phyloP scores from a whole-genome alignment of 495 filamentous ascomycete species.

The Talaromyces stipitatus region DNA sequence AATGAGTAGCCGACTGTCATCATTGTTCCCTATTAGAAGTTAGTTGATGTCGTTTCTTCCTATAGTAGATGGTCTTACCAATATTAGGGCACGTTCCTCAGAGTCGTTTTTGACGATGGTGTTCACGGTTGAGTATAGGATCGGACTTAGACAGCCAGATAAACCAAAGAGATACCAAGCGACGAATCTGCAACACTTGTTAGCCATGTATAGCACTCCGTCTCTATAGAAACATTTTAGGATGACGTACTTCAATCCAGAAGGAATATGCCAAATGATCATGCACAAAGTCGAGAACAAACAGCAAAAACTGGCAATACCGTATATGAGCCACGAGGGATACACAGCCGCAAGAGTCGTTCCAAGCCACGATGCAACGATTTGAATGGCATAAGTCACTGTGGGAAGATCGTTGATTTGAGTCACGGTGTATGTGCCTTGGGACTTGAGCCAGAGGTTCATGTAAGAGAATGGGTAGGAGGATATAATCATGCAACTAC shows the following conservation, averaged over 20 bases:
- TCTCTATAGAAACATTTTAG: background rate
- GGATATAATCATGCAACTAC: constrained; percentile 35
- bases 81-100: constrained; percentile 38
- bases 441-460: constrained; percentile 39
- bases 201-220: background rate
- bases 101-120: constrained; percentile 38
- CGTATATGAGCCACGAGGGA: constrained; percentile 36
- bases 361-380: constrained; percentile 38
- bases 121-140: constrained; percentile 40
- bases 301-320: constrained; percentile 19
- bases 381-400: constrained; percentile 31
- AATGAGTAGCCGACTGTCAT: constrained; percentile 45
- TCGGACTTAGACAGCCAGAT: constrained; percentile 33
- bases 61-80: constrained; percentile 18
- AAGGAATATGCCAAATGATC: constrained; percentile 39
- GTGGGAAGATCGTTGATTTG: constrained; percentile 42
- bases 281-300: constrained; percentile 35
- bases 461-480: constrained; percentile 32
- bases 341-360: constrained; percentile 38
- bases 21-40: constrained; percentile 29
- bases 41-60: background rate
- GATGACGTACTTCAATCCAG: constrained; percentile 26
- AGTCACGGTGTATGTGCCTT: constrained; percentile 35
- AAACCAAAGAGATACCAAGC: constrained; percentile 39
- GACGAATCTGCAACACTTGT: constrained; percentile 23